Evolutionary conservation across 192 early-diverging fungal species (phyloP).

Genomic region (Geranomyces variabilis): DNA sequence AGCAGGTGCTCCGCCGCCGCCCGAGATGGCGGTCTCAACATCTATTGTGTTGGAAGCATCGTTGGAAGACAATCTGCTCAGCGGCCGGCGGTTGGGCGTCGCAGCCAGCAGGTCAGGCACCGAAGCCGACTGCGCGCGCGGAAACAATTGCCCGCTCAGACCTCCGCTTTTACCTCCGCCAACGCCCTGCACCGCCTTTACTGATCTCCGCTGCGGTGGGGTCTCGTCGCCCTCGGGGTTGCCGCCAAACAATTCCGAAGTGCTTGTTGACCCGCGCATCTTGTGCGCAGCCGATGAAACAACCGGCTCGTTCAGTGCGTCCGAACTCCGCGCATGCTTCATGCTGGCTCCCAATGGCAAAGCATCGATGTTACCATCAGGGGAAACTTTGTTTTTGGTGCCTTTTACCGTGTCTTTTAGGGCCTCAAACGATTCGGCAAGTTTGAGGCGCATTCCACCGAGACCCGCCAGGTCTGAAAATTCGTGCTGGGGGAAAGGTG

Average conservation of each 20-base stretch:
- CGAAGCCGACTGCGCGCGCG: neutral
- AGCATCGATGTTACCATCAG: neutral
- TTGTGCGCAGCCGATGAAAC: too few species aligned
- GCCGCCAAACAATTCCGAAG: neutral
- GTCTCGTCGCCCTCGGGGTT: neutral
- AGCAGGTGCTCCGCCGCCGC: neutral
- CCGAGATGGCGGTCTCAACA: neutral
- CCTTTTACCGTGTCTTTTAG: conserved; percentile 10
- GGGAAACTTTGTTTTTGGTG: neutral
- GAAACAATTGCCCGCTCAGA: neutral
- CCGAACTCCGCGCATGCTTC: conserved; percentile 2
- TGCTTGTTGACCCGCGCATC: neutral
- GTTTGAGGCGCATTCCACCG: conserved; percentile 21
- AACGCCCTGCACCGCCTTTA: too few species aligned
- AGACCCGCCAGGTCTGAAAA: too few species aligned
- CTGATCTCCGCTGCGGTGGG: too few species aligned
- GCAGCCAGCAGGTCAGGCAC: conserved; percentile 3
- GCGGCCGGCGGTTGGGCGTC: neutral
- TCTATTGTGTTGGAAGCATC: neutral
- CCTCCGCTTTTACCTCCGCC: too few species aligned
- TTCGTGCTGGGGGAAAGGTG: too few species aligned
- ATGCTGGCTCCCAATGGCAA: too few species aligned
- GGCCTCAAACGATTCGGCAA: conserved; percentile 25
- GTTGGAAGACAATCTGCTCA: neutral
- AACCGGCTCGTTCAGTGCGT: neutral